Conservation (phyloP, 2,329 filamentous ascomycete species). For the Fusarium citri region DNA sequence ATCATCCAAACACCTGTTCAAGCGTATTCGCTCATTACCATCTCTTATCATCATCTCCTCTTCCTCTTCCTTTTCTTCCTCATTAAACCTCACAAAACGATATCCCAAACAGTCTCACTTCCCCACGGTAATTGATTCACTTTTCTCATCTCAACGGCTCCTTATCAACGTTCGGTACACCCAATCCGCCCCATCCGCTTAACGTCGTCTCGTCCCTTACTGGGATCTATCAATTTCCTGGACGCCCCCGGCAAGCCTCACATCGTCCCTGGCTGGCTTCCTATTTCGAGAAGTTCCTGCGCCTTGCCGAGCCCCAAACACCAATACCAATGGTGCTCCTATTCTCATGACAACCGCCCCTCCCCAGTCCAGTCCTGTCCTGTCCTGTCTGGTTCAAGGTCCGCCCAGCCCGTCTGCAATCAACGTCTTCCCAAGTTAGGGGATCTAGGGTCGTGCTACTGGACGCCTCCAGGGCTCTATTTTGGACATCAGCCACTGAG, state of each 20-base stretch:
- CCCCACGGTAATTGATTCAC: conserved; percentile 22
- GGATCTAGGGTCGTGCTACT: conserved; percentile 39
- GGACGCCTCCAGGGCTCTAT: conserved; percentile 41
- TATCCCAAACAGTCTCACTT: conserved; percentile 20
- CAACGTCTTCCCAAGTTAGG: conserved; percentile 31
- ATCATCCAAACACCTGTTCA: conserved; percentile 14
- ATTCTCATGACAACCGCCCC: conserved; percentile 34
- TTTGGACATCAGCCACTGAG: conserved; percentile 33
- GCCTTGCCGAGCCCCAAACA: conserved; percentile 8
- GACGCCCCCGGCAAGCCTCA: conserved; percentile 28
- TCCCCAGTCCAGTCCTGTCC: neutral
- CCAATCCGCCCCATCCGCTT: conserved; percentile 26
- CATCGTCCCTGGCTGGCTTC: conserved; percentile 31
- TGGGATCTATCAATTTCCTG: conserved; percentile 41
- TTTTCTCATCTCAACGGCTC: conserved; percentile 28
- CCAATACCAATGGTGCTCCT: conserved; percentile 34
- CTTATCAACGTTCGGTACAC: conserved; percentile 31
- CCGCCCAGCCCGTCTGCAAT: conserved; percentile 8
- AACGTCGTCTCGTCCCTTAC: conserved; percentile 44
- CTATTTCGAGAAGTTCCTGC: conserved; percentile 28
- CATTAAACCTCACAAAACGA: conserved; percentile 9
- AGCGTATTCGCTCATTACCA: conserved; percentile 32
- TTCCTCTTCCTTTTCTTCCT: neutral
- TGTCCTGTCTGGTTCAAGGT: conserved; percentile 11
- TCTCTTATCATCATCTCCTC: conserved; percentile 3